phyloP scores from a whole-genome alignment of 1,284 basidiomycete genomes.

The Moesziomyces sp. region DNA sequence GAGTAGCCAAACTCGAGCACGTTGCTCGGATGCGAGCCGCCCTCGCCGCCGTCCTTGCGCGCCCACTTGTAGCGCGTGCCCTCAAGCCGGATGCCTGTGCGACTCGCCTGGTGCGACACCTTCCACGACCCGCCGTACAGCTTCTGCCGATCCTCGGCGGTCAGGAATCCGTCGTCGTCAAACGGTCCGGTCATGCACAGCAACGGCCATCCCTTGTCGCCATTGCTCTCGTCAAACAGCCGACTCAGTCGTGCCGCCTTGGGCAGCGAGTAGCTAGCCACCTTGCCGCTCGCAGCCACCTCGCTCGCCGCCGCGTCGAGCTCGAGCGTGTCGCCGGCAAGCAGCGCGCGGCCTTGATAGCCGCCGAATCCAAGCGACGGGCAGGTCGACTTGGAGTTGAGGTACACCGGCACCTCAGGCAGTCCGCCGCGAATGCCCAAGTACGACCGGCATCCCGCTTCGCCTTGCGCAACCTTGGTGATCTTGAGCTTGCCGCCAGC shows the following conservation, averaged over 20 bases:
- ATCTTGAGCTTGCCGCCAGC: constrained; percentile 71
- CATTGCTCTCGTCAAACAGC: constrained; percentile 14
- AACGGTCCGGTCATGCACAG: constrained; percentile 76
- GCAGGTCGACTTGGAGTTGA: constrained; percentile 71
- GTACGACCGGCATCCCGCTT: constrained; percentile 73
- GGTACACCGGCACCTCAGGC: constrained; percentile 72
- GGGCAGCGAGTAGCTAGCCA: constrained; percentile 2
- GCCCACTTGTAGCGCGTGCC: constrained; percentile 71
- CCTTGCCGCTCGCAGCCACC: constrained; percentile 10
- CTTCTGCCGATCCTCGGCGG: constrained; percentile 57
- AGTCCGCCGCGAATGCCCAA: constrained; percentile 75
- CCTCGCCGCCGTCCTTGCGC: constrained; percentile 75
- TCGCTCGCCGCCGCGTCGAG: constrained; percentile 12
- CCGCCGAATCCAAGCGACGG: constrained; percentile 63
- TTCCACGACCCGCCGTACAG: constrained; percentile 24
- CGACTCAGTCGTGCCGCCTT: constrained; percentile 3
- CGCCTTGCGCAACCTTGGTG: constrained; percentile 44
- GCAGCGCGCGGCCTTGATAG: constrained; percentile 71
- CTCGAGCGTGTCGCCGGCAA: constrained; percentile 60
- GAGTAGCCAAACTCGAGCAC: constrained; percentile 78
- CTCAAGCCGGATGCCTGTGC: constrained; percentile 68
- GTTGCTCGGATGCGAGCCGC: constrained; percentile 79
- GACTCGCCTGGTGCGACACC: constrained; percentile 58
- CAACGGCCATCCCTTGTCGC: constrained; percentile 70
- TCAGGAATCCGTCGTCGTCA: constrained; percentile 74